Evolutionary conservation across 2,329 filamentous ascomycete species (phyloP).

Genomic region (Pseudogymnoascus sp.): DNA sequence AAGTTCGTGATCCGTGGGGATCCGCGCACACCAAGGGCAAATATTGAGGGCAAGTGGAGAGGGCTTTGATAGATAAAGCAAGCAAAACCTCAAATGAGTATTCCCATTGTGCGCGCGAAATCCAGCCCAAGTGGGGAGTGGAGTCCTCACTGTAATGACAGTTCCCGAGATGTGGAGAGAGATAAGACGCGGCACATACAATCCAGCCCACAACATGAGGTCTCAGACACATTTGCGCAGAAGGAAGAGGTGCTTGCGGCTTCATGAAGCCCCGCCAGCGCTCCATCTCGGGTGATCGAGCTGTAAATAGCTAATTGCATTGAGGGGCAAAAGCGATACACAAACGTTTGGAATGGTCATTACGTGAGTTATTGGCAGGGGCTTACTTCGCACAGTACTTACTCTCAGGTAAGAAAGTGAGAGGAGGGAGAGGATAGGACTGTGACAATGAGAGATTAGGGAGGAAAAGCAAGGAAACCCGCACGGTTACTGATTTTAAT

Average conservation of each 20-base stretch:
- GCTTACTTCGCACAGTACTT: neutral
- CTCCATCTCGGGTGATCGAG: slow-evolving; percentile 1
- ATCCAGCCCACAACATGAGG: slow-evolving; percentile 7
- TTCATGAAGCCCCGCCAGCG: neutral
- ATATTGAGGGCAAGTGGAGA: neutral
- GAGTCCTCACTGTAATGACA: slow-evolving; percentile 1
- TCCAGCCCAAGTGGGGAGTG: neutral
- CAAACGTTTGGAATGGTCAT: neutral
- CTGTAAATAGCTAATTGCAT: slow-evolving; percentile 7
- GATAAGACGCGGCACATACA: slow-evolving; percentile 2
- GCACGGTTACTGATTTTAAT: slow-evolving; percentile 2
- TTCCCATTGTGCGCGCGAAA: neutral
- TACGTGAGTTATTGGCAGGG: neutral
- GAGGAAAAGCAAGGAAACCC: neutral
- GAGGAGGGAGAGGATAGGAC: neutral
- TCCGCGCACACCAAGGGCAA: neutral
- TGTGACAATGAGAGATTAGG: neutral
- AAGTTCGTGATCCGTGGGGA: slow-evolving; percentile 1
- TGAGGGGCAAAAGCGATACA: neutral
- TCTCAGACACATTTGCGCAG: neutral
- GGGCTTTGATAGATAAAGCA: slow-evolving; percentile 2
- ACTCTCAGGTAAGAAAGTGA: neutral
- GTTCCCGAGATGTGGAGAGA: slow-evolving; percentile 8
- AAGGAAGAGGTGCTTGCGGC: neutral
- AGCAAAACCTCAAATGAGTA: neutral